Conservation (phyloP, 352 stramenopile species). For the Pilasporangium apinafurcum region DNA sequence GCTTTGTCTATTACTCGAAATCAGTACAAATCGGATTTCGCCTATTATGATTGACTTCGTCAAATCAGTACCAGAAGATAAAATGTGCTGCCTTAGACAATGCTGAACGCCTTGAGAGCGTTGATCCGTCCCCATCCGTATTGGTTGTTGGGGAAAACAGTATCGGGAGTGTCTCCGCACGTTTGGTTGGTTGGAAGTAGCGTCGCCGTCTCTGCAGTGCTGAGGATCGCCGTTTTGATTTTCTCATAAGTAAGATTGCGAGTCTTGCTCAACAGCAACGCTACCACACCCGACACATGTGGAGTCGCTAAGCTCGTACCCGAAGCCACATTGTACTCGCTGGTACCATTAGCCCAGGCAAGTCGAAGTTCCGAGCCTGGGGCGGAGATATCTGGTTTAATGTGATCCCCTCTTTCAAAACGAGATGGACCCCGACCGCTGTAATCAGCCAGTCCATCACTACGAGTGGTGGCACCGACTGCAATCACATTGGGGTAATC, state of each 20-base stretch:
- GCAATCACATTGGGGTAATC: constrained; percentile 28
- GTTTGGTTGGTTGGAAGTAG: constrained; percentile 1
- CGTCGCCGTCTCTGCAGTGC: constrained; percentile 4
- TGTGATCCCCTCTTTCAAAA: constrained; percentile 10
- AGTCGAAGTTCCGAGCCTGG: constrained; percentile 30
- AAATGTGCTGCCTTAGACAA: no score
- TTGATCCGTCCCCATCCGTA: constrained; percentile 18
- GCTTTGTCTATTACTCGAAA: no score
- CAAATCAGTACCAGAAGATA: no score
- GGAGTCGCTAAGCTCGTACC: constrained; percentile 53
- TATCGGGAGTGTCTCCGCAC: constrained; percentile 2
- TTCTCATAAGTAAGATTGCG: constrained; percentile 20
- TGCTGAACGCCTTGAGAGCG: constrained; percentile 5
- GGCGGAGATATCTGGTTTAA: constrained; percentile 37
- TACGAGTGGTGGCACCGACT: constrained; percentile 24
- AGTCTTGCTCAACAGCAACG: constrained; percentile 28
- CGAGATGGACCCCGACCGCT: constrained; percentile 29
- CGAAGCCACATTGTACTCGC: constrained; percentile 27
- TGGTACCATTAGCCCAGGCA: constrained; percentile 23
- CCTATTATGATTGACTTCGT: no score
- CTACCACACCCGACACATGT: constrained; percentile 39
- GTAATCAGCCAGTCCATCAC: constrained; percentile 25
- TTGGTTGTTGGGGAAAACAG: constrained; percentile 15
- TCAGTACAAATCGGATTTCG: no score
- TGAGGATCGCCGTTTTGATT: constrained; percentile 6